Base-by-base conservation (phyloP, 768 basidiomycete species). In the Auricularia sp. region DNA sequence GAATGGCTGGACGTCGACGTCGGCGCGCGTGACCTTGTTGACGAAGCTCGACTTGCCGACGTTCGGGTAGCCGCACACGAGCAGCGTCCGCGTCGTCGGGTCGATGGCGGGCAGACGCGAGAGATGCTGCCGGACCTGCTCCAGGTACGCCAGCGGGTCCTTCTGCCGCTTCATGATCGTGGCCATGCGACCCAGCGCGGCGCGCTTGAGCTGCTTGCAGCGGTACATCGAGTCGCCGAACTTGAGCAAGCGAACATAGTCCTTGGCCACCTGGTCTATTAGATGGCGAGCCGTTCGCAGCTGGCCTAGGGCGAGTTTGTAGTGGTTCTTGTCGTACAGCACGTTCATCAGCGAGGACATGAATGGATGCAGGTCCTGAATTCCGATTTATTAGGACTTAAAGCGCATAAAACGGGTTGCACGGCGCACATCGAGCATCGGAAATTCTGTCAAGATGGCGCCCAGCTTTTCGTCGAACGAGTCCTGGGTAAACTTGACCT, bases 21-120 rank as follows among this genome's bases (percentile, higher is more conserved):
- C 97, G 62, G 96, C 97, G 61, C 97, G 88, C 23, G 97, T 98
- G 72, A 99, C 93, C 77, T 98, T 98, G 87, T 99, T 99, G 71
- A 99, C 94, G 77, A 99, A 99, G 29, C 93, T 96, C 14, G 94
- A 97, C 79, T 99, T 99, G 64, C 97, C 97, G 73, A 99, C 97
- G 74, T 99, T 99, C 18, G 97, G 97, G 77, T 98, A 99, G 64
- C 97, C 97, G 72, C 97, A 98, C 71, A 99, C 91, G 68, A 99
- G 85, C 66, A 99, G 88, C 0, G 97, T 99, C 62, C 97, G 88
- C 23, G 97, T 98, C 77, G 93, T 98, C 34, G 97, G 97, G 74
- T 99, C 96, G 77, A 99, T 98, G 23, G 92, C 87, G 35, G 97
- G 97, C 59, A 99, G 86, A 85, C 97, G 94, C 47, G 93, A 94